Conservation (phyloP, 306 rosid species). For the Arachis hypogaea region DNA sequence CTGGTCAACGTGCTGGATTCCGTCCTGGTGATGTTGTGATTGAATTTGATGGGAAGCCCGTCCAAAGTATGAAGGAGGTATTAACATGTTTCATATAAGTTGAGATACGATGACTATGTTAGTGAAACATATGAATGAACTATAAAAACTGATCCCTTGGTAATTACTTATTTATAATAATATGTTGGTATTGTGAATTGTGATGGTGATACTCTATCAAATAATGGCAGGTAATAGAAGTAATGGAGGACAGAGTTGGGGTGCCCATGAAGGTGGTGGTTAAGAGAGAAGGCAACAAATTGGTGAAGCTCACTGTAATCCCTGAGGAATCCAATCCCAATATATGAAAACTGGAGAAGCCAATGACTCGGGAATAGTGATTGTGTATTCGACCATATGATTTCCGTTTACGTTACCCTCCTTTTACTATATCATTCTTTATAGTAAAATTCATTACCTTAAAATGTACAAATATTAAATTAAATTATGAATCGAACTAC, state of each 20-base stretch:
- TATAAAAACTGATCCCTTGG: neutral
- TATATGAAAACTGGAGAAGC: constrained; percentile 31
- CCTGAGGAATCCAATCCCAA: constrained; percentile 73
- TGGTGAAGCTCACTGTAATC: constrained; percentile 61
- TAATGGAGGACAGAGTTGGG: constrained; percentile 78
- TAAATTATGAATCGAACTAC: too few species aligned
- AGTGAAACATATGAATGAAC: neutral
- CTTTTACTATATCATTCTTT: too few species aligned
- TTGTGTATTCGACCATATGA: too few species aligned
- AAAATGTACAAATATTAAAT: too few species aligned
- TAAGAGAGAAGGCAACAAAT: constrained; percentile 53
- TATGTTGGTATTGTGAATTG: too few species aligned
- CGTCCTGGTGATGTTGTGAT: constrained; percentile 79
- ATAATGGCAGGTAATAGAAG: constrained; percentile 68
- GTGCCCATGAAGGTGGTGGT: constrained; percentile 63
- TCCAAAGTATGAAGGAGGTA: constrained; percentile 76
- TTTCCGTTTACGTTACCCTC: too few species aligned
- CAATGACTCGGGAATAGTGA: too few species aligned
- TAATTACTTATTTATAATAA: neutral
- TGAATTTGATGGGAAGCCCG: constrained; percentile 81
- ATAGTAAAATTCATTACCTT: too few species aligned
- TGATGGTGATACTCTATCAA: neutral
- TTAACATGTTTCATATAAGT: constrained; percentile 4
- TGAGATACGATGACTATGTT: constrained; percentile 8
- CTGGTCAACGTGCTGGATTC: constrained; percentile 83